Conservation (phyloP, 371 early-diverging fungal species). For the Entomophthora muscae region DNA sequence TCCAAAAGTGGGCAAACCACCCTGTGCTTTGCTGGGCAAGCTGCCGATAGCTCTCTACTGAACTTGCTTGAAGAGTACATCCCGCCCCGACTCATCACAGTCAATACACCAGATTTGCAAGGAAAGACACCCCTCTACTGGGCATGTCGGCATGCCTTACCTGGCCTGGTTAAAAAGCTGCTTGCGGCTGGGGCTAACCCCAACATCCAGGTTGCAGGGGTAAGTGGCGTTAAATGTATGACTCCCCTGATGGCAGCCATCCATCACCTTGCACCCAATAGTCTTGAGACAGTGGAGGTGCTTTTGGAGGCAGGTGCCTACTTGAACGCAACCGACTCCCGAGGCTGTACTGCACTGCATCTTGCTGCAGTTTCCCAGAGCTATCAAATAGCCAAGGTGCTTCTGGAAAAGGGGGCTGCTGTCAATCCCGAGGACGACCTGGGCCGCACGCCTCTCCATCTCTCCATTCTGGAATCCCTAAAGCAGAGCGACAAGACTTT, state of each 20-base stretch:
- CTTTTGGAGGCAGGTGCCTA: conserved; percentile 14
- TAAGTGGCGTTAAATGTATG: conserved; percentile 8
- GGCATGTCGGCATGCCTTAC: conserved; percentile 16
- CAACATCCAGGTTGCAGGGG: too few relatives aligned
- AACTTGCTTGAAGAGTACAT: too few relatives aligned
- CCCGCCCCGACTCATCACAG: too few relatives aligned
- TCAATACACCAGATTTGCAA: too few relatives aligned
- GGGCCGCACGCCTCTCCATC: conserved; percentile 28
- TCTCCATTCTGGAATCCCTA: conserved; percentile 27
- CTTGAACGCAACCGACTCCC: conserved; percentile 9
- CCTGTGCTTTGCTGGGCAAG: too few relatives aligned
- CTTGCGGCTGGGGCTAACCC: conserved; percentile 17
- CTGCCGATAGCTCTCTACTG: too few relatives aligned
- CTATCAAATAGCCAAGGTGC: conserved; percentile 17
- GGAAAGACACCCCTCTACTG: conserved; percentile 16
- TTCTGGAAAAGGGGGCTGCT: conserved; percentile 22
- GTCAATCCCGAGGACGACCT: conserved; percentile 13
- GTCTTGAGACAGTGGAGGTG: conserved; percentile 9
- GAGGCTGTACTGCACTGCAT: conserved; percentile 21
- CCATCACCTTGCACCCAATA: conserved; percentile 9
- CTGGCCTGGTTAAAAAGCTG: conserved; percentile 13
- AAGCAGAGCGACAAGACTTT: conserved; percentile 29
- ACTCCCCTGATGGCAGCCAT: conserved; percentile 11
- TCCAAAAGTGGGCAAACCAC: too few relatives aligned
- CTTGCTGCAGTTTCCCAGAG: conserved; percentile 22